Conservation (phyloP, 1,139 yeast genomes). For the Taphrina pruni region DNA sequence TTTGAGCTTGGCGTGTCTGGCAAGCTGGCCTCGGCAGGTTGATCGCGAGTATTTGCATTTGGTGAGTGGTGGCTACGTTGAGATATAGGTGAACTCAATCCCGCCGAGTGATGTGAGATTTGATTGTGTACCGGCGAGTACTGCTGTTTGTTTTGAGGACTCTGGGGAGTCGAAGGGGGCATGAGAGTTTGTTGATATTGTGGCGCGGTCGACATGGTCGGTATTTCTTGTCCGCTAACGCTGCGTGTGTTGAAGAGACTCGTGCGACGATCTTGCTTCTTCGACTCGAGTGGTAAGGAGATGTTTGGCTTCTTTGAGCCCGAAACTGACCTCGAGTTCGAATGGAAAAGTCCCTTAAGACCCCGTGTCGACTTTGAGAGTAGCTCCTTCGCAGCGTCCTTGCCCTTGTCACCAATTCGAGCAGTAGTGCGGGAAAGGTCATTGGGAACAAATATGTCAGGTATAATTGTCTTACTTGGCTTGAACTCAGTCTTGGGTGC, state of each 20-base stretch:
- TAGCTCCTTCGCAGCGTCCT: conserved; percentile 21
- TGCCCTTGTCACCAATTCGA: conserved; percentile 22
- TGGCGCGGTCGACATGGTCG: not conserved
- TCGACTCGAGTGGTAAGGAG: conserved; percentile 15
- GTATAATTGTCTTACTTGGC: conserved; percentile 5
- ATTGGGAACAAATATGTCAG: conserved; percentile 11
- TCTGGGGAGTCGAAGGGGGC: conserved; percentile 3
- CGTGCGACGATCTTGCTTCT: not conserved
- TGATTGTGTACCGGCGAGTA: conserved; percentile 1
- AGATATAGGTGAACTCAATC: not conserved
- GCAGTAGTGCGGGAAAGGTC: conserved; percentile 27
- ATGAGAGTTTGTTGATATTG: conserved; percentile 2
- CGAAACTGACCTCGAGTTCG: conserved; percentile 18
- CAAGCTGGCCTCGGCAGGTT: not conserved
- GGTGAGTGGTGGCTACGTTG: conserved; percentile 1
- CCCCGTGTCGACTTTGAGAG: conserved; percentile 17
- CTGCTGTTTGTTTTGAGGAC: not conserved
- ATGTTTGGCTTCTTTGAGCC: conserved; percentile 18
- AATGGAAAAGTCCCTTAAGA: conserved; percentile 22
- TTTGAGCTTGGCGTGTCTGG: not conserved
- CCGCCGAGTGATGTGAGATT: not conserved
- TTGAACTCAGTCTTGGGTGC: conserved; percentile 10
- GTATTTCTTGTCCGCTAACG: not conserved
- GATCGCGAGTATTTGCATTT: not conserved
- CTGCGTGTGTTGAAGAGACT: not conserved